Evolutionary conservation across 1,284 basidiomycete genomes (phyloP), one percentile per base, ranked within the genome.

Genomic region (Bjerkandera adusta): DNA sequence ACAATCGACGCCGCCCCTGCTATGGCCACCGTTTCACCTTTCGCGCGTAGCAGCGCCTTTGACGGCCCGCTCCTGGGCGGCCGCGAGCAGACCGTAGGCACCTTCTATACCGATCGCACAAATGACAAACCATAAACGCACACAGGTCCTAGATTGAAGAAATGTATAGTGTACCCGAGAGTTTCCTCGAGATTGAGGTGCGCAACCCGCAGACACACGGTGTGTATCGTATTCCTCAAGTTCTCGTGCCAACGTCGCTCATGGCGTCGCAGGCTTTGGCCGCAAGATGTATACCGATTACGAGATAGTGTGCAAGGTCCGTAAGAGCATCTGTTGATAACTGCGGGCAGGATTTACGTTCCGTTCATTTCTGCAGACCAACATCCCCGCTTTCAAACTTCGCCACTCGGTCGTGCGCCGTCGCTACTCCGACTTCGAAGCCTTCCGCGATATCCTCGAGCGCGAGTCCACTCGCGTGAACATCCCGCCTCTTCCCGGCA

Each of bases 261-360:
- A 20, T 21, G 12, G 34, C 20, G 20, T 20, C 5, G 29, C 59
- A 94, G 92, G 92, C 29, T 92, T 93, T 61, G 93, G 94, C 27
- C 76, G 96, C 58, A 97, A 97, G 77, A 97, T 96, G 93, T 99
- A 92, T 68, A 99, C 96, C 38, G 95, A 99, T 76, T 99, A 99
- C 64, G 96, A 99, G 72, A 89, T 99, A 55, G 88, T 97, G 43
- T 97, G 94, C 77, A 92, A 94, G 82, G 94, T 91, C 53, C 49
- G 78, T 66, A n/a, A 27, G 36, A 30, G 39, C 39, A 21, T 35
- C 46, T 3, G 16, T 20, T 11, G 10, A 6, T 22, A 15, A 13
- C 1, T 40, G 11, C 16, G n/a, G 7, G 18, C 24, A n/a, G 24
- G 15, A 15, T 40, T 45, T 37, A 36, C 12, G 11, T 32, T 24